phyloP scores from a whole-genome alignment of 2,329 filamentous ascomycete species.

The Lasiodiplodia sp. region DNA sequence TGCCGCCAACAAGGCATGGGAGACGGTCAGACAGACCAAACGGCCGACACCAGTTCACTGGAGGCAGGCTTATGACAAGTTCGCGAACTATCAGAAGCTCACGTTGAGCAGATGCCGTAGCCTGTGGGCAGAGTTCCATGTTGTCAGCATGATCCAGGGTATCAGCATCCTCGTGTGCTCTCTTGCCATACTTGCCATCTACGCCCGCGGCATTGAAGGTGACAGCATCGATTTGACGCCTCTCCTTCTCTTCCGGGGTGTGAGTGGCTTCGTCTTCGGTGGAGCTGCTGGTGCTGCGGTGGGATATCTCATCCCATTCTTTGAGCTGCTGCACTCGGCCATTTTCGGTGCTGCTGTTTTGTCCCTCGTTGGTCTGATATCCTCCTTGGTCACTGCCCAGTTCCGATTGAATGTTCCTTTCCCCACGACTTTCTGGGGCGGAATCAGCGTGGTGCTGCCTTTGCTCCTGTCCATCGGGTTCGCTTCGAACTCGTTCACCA shows the following conservation, averaged over 20 bases:
- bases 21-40: constrained; percentile 51
- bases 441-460: constrained; percentile 81
- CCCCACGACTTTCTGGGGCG: constrained; percentile 86
- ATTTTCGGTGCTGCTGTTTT: constrained; percentile 51
- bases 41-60: constrained; percentile 48
- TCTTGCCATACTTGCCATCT: constrained; percentile 74
- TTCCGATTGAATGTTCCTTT: constrained; percentile 60
- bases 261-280: constrained; percentile 57
- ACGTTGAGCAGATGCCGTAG: constrained; percentile 81
- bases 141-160: constrained; percentile 83
- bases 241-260: constrained; percentile 59
- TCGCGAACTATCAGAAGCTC: constrained; percentile 76
- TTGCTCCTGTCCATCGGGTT: constrained; percentile 91
- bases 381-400: constrained; percentile 51
- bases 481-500: constrained; percentile 96
- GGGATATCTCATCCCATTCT: constrained; percentile 51
- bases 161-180: constrained; percentile 73
- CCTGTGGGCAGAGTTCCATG: constrained; percentile 91
- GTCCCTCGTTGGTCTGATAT: constrained; percentile 48
- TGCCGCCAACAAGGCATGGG: constrained; percentile 63
- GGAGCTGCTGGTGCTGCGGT: constrained; percentile 50
- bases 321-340: constrained; percentile 48
- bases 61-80: constrained; percentile 62
- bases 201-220: constrained; percentile 66
- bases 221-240: constrained; percentile 63